These are phyloP conservation scores for Candida yuanshanica DNA, from an alignment of 805 yeast genomes.

Conservation along the genomic window DNA sequence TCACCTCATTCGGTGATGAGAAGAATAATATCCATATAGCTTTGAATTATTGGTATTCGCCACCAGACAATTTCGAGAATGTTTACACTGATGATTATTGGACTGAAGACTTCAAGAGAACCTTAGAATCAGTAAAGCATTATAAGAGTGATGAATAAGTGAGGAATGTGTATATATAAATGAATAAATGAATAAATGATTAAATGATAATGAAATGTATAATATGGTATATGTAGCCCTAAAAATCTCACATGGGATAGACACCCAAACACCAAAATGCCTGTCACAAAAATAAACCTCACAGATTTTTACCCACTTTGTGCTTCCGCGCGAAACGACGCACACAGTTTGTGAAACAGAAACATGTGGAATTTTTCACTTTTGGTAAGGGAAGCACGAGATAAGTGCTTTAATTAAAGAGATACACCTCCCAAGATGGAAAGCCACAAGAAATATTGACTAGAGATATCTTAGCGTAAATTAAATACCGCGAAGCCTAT, in stretches of 20 bases:
- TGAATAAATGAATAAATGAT: neutral
- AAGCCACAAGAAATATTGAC: no score
- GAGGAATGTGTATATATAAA: no score
- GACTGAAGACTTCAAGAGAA: slow-evolving; percentile 44
- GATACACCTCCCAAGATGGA: no score
- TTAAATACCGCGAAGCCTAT: no score
- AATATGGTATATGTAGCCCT: neutral
- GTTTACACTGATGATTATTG: slow-evolving; percentile 50
- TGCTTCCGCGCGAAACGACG: neutral
- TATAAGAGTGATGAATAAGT: slow-evolving; percentile 3
- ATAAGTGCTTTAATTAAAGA: no score
- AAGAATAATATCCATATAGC: slow-evolving; percentile 46
- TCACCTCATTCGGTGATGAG: slow-evolving; percentile 50
- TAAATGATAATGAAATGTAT: neutral
- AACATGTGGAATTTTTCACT: neutral
- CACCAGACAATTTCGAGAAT: slow-evolving; percentile 39
- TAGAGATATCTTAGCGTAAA: no score
- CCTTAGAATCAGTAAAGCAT: slow-evolving; percentile 28
- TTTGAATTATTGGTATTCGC: slow-evolving; percentile 69
- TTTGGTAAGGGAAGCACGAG: neutral
- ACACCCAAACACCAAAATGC: neutral
- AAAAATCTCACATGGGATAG: neutral
- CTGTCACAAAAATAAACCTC: neutral
- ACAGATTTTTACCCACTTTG: no score
- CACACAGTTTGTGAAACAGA: no score